Evolutionary conservation across 2,329 filamentous ascomycete species (phyloP), one percentile per base, ranked within the genome.

Genomic region (Colletotrichum sojae): DNA sequence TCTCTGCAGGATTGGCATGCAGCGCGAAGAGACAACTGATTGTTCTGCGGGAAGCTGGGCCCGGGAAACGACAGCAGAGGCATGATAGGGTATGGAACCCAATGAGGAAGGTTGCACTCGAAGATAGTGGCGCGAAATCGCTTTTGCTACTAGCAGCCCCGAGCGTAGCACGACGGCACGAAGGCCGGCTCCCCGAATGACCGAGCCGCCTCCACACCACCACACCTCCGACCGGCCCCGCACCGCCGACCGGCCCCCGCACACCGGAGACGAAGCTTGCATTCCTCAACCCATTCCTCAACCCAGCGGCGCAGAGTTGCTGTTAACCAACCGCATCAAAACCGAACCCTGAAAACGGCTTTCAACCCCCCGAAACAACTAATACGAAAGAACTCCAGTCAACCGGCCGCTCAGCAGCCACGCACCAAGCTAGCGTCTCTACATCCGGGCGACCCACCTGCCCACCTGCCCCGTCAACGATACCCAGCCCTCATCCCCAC

Each of bases 401-500:
- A 2, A 10, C 31, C 31, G 9, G 8, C 3, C 31, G 10, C 31
- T 36, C 31, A 10, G 31, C 31, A 36, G 8, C 9, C 8, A 36
- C 31, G 31, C 31, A 36, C 10, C 31, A 8, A 36, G 31, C 31
- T 36, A 36, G 31, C 31, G 31, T 8, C 10, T 36, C 31, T 9
- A 5, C 31, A 8, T 4, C 9, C 31, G 10, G 4, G 31, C 31
- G 31, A 36, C 31, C 31, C 31, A 36, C 31, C 31, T 8, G 31
- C 31, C 31, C n/a, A n/a, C n/a, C n/a, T n/a, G n/a, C n/a, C n/a
- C 31, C 31, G 10, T 60, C 2, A 18, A 45, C 58, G 57, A 60
- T 51, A 31, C 46, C 58, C 46, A 39, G 31, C 31, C 31, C 57
- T 22, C 36, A 8, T 8, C 20, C 22, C n/a, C 27, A 15, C 27